Percentiles rank a stretch among this genome's conserved stretches.
These are phyloP conservation scores for Boletus patriciae DNA, from an alignment of 768 basidiomycete species.

Conservation along the genomic window DNA sequence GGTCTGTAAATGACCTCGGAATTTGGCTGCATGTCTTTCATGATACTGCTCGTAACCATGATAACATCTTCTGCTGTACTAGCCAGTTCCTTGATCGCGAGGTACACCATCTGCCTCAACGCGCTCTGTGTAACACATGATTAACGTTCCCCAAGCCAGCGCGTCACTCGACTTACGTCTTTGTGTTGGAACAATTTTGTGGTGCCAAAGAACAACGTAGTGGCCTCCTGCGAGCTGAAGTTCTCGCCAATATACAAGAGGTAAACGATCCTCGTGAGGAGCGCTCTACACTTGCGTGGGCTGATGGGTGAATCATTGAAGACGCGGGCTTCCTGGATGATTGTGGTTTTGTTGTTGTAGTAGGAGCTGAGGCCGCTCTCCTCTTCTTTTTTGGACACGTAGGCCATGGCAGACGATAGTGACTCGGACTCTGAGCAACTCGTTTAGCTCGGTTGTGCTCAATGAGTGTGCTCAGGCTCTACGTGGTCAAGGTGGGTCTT, in stretches of 20 bases:
- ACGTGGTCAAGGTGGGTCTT: conserved; percentile 21
- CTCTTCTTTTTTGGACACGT: conserved; percentile 95
- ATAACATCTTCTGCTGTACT: conserved; percentile 97
- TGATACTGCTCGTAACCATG: conserved; percentile 99
- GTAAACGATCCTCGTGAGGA: conserved; percentile 95
- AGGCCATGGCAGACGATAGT: conserved; percentile 61
- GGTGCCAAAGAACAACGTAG: conserved; percentile 96
- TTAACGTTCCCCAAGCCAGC: background rate
- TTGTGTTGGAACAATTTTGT: conserved; percentile 99
- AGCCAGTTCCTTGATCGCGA: conserved; percentile 97
- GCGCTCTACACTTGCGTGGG: conserved; percentile 93
- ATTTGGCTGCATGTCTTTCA: conserved; percentile 99
- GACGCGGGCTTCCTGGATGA: conserved; percentile 96
- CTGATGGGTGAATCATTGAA: conserved; percentile 99
- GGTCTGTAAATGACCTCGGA: conserved; percentile 98
- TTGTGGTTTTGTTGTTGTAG: conserved; percentile 96
- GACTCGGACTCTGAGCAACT: too few relatives aligned
- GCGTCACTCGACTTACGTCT: conserved; percentile 66
- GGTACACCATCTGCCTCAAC: conserved; percentile 95
- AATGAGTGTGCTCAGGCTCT: background rate
- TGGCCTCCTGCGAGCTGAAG: conserved; percentile 93
- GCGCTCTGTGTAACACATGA: conserved; percentile 61
- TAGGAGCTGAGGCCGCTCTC: conserved; percentile 90
- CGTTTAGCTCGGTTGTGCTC: conserved; percentile 13
- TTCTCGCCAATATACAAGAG: conserved; percentile 95